Evolutionary conservation across 1,284 basidiomycete species (phyloP), one percentile per base, ranked within the genome.

Genomic region (Trichosporon sp.): DNA sequence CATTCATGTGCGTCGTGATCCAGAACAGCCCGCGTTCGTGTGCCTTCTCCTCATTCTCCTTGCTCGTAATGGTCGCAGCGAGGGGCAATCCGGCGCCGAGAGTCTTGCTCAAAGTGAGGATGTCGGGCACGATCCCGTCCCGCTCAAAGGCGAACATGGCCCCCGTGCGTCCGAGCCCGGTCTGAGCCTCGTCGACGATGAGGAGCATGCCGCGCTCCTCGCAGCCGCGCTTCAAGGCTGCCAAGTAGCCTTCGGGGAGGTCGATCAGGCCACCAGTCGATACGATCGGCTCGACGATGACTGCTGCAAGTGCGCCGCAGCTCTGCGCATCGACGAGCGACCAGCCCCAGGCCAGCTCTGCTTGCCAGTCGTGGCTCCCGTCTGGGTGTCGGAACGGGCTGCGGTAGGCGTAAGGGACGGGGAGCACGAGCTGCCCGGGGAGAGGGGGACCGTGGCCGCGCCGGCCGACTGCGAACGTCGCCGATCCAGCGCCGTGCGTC

Each of bases 61-160:
- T 84, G 23, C 89, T 87, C 0, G 89, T 89, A 40, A 88, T 83
- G 1, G 86, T 90, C 16, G 92, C 92, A 0, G 90, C 91, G 71
- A 96, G 82, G 0, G 94, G 93, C 83, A 95, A 93, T 6, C 93
- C 93, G 75, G 95, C 95, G 34, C 92, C 94, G 21, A 97, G 83
- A 16, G 94, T 94, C 86, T 96, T 96, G 23, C 93, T 93, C 62
- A 92, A 87, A 29, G 88, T 81, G 80, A 95, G 81, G 64, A 96
- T 88, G 75, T 96, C 92, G 3, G 92, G 92, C 40, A 84, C 82
- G 49, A 95, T 89, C 3, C 87, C 86, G 62, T 89, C 89, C 72
- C 90, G 86, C 78, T 92, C 87, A 61, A 89, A 85, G 19, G 86
- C 86, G 44, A 74, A 75, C 71, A 75, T 72, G 58, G 72, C 87